These are phyloP conservation scores for Beauveria medogensis DNA, from an alignment of 2,329 filamentous ascomycete genomes.

Conservation along the genomic window DNA sequence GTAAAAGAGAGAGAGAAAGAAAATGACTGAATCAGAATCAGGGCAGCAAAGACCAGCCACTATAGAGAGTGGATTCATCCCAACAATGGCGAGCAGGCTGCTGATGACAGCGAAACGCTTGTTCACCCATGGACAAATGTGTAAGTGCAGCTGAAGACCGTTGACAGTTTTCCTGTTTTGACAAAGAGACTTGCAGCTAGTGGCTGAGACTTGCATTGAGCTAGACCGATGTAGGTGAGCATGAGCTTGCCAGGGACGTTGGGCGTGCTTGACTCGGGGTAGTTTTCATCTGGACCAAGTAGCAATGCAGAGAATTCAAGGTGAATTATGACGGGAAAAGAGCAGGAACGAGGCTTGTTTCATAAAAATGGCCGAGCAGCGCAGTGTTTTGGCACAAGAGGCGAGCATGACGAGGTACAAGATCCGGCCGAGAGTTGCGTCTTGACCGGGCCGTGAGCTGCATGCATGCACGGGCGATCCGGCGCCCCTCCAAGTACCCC, in stretches of 20 bases:
- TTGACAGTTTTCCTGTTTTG: conserved; percentile 7
- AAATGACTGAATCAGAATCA: background rate
- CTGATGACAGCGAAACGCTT: background rate
- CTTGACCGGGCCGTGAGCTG: background rate
- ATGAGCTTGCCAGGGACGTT: background rate
- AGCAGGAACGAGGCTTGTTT: background rate
- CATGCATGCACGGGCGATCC: conserved; percentile 5
- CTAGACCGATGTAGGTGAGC: background rate
- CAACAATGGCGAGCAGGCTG: background rate
- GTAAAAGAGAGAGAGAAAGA: background rate
- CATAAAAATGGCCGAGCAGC: background rate
- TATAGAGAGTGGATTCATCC: conserved; percentile 2
- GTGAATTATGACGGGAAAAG: background rate
- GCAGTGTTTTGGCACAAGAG: background rate
- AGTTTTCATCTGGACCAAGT: background rate
- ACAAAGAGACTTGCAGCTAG: background rate
- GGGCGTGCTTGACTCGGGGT: conserved; percentile 1
- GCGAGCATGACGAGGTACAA: background rate
- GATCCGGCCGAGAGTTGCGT: conserved; percentile 5
- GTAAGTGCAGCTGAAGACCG: conserved; percentile 8
- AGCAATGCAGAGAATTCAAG: background rate
- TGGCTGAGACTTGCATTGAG: conserved; percentile 8
- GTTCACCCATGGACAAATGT: background rate
- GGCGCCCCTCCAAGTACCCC: background rate
- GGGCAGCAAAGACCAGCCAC: background rate